Base-by-base conservation (phyloP, 768 basidiomycete species). In the Russula vinacea region DNA sequence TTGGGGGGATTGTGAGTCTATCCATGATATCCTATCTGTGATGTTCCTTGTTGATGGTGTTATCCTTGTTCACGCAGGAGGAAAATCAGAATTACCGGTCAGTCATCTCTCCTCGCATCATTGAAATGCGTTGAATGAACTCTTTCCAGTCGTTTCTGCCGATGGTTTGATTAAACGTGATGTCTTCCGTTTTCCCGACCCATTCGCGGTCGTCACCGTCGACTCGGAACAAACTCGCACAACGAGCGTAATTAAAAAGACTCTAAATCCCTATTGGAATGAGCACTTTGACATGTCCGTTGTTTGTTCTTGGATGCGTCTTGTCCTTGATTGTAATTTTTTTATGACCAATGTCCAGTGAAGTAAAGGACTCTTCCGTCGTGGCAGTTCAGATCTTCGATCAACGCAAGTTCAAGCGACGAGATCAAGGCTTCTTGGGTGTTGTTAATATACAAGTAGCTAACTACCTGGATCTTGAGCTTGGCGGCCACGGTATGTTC, bases 381-480 rank as follows among this genome's bases (percentile, higher is more conserved):
- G 85, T 99, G 63, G 93, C 94, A 5, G 95, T 98, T 1, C 97
- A 99, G 77, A 97, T 98, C 71, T 98, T 98, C 70, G 97, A 99
- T 77, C 96, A 98, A 76, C 88, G 94, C 75, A 99, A 99, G 78
- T 98, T 98, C 80, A 99, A 99, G 82, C 84, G 91, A 76, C 87
- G 89, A 71, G 97, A 99, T 74, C 97, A 98, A 74, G 97, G 97
- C 2, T 99, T 99, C 76, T 80, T 99, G 59, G 97, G 97, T 40
- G 96, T 98, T 16, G 95, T 98, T 70, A 99, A 99, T 74, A 83
- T 98, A 68, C 84, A 89, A 69, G 92, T 98, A 65, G 84, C 87
- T 73, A 91, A 94, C 76, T 89, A 89, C 26, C 78, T 98, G 50
- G 97, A 98, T 76, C 81, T 98, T 62, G 93, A 96, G 65, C 76